Percentiles rank a stretch among this genome's conserved stretches.
phyloP scores from a whole-genome alignment of 441 rosid genomes.

The Bocquillonia castaneifolia region DNA sequence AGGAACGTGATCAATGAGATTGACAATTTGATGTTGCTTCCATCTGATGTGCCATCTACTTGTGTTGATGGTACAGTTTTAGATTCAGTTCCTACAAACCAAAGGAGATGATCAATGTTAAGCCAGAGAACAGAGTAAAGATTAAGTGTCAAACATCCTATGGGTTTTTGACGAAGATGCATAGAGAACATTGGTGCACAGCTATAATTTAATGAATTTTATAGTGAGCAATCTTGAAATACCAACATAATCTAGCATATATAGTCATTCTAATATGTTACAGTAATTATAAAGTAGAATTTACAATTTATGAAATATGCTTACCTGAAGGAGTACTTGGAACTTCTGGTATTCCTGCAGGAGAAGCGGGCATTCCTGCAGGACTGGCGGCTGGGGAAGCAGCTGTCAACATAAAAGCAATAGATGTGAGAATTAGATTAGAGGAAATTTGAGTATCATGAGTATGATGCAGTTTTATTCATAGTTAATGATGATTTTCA shows the following conservation, averaged over 20 bases:
- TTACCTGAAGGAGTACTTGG: conserved; percentile 51
- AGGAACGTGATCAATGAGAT: conserved; percentile 43
- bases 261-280: too few relatives aligned
- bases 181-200: too few relatives aligned
- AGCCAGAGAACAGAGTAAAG: neutral
- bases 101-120: neutral
- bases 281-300: too few relatives aligned
- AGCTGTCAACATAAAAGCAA: conserved; percentile 36
- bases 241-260: too few relatives aligned
- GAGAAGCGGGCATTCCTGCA: conserved; percentile 59
- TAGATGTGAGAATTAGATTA: conserved; percentile 14
- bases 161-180: too few relatives aligned
- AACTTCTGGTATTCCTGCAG: conserved; percentile 54
- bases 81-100: conserved; percentile 54
- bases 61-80: conserved; percentile 58
- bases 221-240: too few relatives aligned
- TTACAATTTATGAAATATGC: neutral
- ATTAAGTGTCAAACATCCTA: too few relatives aligned
- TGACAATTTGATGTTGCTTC: conserved; percentile 52
- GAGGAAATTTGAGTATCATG: too few relatives aligned
- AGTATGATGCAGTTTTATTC: neutral
- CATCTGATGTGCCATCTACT: conserved; percentile 50
- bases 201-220: too few relatives aligned
- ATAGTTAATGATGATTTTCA: neutral
- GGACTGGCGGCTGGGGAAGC: conserved; percentile 68